Evolutionary conservation across 1,284 basidiomycete genomes (phyloP).

Genomic region (Puccinia coronata): DNA sequence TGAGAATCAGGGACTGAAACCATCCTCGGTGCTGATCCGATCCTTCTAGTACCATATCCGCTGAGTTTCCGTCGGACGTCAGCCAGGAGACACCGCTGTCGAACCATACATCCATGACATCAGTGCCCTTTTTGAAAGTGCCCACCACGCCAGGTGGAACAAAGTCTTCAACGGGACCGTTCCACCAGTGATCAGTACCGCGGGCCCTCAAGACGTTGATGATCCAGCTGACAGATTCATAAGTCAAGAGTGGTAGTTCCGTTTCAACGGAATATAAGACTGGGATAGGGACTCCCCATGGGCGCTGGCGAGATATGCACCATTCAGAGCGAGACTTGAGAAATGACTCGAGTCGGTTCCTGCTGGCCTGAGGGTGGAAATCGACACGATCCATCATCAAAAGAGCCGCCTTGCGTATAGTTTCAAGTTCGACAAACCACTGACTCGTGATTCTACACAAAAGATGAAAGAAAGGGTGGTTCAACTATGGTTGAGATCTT

Average conservation of each 20-base stretch:
- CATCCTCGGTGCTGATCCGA: slow-evolving; percentile 98
- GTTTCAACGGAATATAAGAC: slow-evolving; percentile 73
- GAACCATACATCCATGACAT: slow-evolving; percentile 99
- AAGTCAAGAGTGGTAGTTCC: slow-evolving; percentile 70
- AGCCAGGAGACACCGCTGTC: slow-evolving; percentile 97
- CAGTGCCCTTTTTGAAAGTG: slow-evolving; percentile 74
- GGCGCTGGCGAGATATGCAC: slow-evolving; percentile 97
- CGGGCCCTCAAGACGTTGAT: slow-evolving; percentile 71
- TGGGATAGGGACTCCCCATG: slow-evolving; percentile 97
- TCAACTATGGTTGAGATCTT: neutral
- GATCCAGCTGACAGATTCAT: slow-evolving; percentile 74
- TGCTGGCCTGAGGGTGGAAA: slow-evolving; percentile 77
- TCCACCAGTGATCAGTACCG: slow-evolving; percentile 88
- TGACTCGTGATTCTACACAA: slow-evolving; percentile 82
- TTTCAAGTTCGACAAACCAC: slow-evolving; percentile 92
- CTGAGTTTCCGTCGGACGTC: slow-evolving; percentile 67
- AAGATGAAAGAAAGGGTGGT: neutral
- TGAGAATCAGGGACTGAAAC: slow-evolving; percentile 96
- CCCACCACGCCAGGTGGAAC: slow-evolving; percentile 66
- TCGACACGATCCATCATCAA: slow-evolving; percentile 71
- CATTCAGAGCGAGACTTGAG: slow-evolving; percentile 88
- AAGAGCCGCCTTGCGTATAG: slow-evolving; percentile 76
- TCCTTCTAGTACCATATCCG: slow-evolving; percentile 91
- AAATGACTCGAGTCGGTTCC: slow-evolving; percentile 80
- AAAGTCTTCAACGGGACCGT: slow-evolving; percentile 79